Evolutionary conservation across 441 rosid genomes (phyloP).

Genomic region (Melianthus villosus): DNA sequence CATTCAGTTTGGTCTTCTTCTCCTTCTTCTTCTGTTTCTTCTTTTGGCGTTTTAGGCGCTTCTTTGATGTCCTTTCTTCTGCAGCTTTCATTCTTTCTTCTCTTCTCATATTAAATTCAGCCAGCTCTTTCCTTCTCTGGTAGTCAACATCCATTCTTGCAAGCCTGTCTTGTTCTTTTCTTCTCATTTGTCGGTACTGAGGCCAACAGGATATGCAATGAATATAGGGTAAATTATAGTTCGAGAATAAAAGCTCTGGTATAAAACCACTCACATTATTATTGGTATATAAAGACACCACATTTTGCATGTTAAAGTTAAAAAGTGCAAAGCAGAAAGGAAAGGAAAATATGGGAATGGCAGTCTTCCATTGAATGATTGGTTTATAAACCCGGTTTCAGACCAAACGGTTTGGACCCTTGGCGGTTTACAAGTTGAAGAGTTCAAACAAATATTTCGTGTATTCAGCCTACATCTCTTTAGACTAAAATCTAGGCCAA

Average conservation of each 20-base stretch:
- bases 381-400: too few species aligned
- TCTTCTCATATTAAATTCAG: constrained; percentile 57
- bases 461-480: too few species aligned
- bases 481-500: too few species aligned
- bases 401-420: too few species aligned
- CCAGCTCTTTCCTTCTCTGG: constrained; percentile 52
- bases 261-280: not conserved
- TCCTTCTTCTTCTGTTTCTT: constrained; percentile 55
- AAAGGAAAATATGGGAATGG: too few species aligned
- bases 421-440: too few species aligned
- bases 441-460: too few species aligned
- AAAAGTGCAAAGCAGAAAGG: too few species aligned
- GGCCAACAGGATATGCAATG: not conserved
- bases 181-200: constrained; percentile 89
- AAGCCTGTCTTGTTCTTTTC: constrained; percentile 77
- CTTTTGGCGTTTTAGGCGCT: constrained; percentile 71
- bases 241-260: not conserved
- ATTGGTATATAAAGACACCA: not conserved
- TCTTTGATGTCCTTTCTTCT: constrained; percentile 72
- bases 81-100: constrained; percentile 68
- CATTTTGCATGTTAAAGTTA: too few species aligned
- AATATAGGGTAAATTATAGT: not conserved
- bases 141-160: constrained; percentile 76
- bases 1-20: constrained; percentile 38
- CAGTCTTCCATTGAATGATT: too few species aligned